Base-by-base conservation (phyloP, 257 asterid genomes). In the Plantago ovata region DNA sequence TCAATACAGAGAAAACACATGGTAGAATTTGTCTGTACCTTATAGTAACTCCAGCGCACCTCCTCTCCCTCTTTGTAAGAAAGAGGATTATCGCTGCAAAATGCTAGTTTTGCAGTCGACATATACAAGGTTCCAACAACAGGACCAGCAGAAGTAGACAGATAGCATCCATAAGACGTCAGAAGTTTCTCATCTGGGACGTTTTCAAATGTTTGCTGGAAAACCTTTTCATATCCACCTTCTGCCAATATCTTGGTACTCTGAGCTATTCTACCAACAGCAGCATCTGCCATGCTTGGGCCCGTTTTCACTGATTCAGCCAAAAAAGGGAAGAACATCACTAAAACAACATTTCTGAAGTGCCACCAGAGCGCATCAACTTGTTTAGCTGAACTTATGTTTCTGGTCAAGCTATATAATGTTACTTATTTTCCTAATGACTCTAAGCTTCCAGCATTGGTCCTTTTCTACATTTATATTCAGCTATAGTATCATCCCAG, bases 131-230 rank as follows among this genome's bases (percentile, higher is more conserved):
- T 64, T 56, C 98, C 98, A 69, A 79, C 82, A 20, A 92, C 90
- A 41, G 98, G 98, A 54, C 98, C 98, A 12, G 90, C 88, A 50
- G 98, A 87, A 49, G 98, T 91, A 52, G 96, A 92, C 66, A 92
- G 74, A 80, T 88, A 92, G 78, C 96, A 92, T 10, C 85, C 94
- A 63, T 73, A 92, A 41, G 84, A 77, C 71, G 81, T 84, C 50
- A 78, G 69, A 52, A 92, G 93, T 67, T 83, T 73, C 72, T 91
- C 96, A 45, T 74, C 94, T 0, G 93, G 86, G 56, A 72, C 77
- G 64, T 69, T 85, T 75, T 83, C 96, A 69, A 92, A 92, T 32
- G 96, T 83, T 75, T 88, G 87, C 64, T 71, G 82, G 51, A 81
- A 92, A 38, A 92, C 76, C 64, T 92, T 88, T 68, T 88, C 98